A percentile compares a stretch with the other conserved stretches of the same genome.
These are phyloP conservation scores for Phalaenopsis aphrodite DNA, from an alignment of 106 monocot genomes.

Conservation along the genomic window DNA sequence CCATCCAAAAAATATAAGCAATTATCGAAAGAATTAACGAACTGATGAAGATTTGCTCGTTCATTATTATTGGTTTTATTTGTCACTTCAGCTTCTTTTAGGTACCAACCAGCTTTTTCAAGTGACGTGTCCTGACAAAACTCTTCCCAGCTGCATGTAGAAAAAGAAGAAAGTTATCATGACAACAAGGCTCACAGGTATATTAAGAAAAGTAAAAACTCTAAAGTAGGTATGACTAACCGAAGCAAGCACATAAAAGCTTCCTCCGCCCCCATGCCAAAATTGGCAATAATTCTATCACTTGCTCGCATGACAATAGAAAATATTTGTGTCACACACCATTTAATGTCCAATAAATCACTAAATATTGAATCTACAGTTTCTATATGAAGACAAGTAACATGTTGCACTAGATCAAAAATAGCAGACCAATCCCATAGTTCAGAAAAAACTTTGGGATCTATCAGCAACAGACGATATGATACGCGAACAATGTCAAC, in stretches of 20 bases:
- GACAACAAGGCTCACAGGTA: neutral
- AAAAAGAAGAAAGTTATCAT: neutral
- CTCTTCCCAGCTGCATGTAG: constrained; percentile 57
- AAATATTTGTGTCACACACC: constrained; percentile 63
- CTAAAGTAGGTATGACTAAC: constrained; percentile 24
- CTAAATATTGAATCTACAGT: neutral
- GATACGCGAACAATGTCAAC: constrained; percentile 40
- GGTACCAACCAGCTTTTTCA: constrained; percentile 74
- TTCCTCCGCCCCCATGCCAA: constrained; percentile 42
- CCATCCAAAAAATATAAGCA: constrained; percentile 12
- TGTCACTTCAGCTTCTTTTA: constrained; percentile 30
- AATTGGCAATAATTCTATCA: constrained; percentile 39
- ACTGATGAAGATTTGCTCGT: constrained; percentile 11
- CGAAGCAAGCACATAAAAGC: constrained; percentile 59
- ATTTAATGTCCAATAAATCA: constrained; percentile 52
- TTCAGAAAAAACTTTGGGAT: constrained; percentile 58
- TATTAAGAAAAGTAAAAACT: neutral
- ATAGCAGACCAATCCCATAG: constrained; percentile 89
- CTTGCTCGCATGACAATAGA: constrained; percentile 53
- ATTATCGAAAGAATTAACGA: constrained; percentile 23
- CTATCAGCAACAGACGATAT: constrained; percentile 54
- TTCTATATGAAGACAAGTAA: constrained; percentile 16
- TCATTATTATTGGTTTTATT: constrained; percentile 13
- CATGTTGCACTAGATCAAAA: constrained; percentile 36
- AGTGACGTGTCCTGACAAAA: constrained; percentile 77